Base-by-base conservation (phyloP, 768 basidiomycete species). In the Hydnum rufescens region DNA sequence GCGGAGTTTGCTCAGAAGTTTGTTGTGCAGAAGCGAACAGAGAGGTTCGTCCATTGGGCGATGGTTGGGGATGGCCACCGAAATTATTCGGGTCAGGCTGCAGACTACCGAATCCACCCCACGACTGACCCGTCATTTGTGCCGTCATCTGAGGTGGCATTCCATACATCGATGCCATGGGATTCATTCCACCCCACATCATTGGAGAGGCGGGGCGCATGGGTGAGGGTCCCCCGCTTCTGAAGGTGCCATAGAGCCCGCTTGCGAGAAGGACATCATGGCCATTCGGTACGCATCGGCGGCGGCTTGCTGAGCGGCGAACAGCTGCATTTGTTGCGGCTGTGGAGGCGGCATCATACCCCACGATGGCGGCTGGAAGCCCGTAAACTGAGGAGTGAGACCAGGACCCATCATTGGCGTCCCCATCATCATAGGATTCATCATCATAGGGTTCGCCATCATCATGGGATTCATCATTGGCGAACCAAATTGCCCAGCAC, bases 291-390 rank as follows among this genome's bases (percentile, higher is more conserved):
- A 89, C 0, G 87, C 86, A 59, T 85, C 81, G 32, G 80, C 70
- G 0, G 73, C 78, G 4, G 82, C 82, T 60, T 84, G 82, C 19
- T 62, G 60, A 16, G 87, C 85, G 3, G 83, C 85, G 60, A 82
- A 81, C 76, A 87, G 76, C 58, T 85, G 83, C 55, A 84, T 83
- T 26, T 80, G 81, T 31, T 57, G 59, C 77, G 76, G 31, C 63
- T 68, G 55, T 0, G 69, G 62, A 66, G 72, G 70, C 62, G 64
- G 62, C 5, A 51, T 52, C 36, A 43, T 47, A 4, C 54, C 54
- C 57, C 60, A 19, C 68, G 66, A 54, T 63, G 70, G 39, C 65
- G 68, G 28, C n/a, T 39, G 32, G 32, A 32, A 54, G 6, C 49
- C 49, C 28, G 13, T 32, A 31, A 50, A 50, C 71, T 16, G 26